These are phyloP conservation scores for Rhizophora apiculata DNA, from an alignment of 345 rosid species.

Conservation along the genomic window DNA sequence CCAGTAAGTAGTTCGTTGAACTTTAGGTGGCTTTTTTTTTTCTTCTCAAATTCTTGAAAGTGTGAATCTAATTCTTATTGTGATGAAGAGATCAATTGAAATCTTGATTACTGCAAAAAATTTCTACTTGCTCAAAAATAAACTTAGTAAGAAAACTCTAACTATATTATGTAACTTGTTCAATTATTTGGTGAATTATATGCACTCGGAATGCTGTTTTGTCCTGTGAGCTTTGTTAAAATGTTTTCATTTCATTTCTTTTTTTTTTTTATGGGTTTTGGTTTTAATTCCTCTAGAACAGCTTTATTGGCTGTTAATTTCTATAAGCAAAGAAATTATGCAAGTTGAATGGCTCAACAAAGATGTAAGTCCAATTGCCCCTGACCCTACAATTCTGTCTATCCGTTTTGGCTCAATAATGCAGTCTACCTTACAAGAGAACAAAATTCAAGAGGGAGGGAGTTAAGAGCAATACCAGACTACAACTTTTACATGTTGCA, in stretches of 20 bases:
- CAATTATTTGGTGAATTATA: background rate
- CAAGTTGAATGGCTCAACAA: no score
- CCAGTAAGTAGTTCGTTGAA: slow-evolving; percentile 42
- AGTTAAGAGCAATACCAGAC: background rate
- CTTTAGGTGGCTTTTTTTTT: background rate
- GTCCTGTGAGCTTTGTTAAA: no score
- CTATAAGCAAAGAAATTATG: background rate
- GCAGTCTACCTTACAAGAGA: background rate
- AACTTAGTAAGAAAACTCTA: background rate
- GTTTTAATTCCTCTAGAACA: no score
- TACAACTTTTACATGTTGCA: background rate
- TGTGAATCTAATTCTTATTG: background rate
- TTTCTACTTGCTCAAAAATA: background rate
- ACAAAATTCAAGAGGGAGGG: no score
- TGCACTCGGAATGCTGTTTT: no score
- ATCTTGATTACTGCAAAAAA: background rate
- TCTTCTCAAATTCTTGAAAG: background rate
- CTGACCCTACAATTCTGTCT: background rate
- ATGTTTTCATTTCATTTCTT: background rate
- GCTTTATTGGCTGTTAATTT: no score
- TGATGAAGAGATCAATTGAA: background rate
- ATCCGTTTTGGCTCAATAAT: background rate
- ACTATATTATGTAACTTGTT: background rate
- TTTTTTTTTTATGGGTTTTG: background rate
- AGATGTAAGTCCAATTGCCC: background rate